These are phyloP conservation scores for Daldinia bambusicola DNA, from an alignment of 495 filamentous ascomycete species.

Conservation along the genomic window DNA sequence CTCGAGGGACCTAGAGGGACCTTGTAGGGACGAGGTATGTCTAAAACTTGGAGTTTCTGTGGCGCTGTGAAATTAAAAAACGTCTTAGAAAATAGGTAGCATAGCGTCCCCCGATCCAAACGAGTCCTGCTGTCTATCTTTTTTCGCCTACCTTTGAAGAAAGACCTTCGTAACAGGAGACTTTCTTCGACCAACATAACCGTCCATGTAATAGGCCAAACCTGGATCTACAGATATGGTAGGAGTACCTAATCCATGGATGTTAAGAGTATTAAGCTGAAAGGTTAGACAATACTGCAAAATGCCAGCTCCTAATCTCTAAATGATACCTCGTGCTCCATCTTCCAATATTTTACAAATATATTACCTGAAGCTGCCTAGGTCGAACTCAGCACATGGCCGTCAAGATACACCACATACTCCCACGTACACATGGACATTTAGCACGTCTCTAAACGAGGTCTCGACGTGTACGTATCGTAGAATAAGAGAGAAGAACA, in stretches of 20 bases:
- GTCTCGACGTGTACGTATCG: background rate
- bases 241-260: no score
- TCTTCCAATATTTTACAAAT: background rate
- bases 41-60: constrained; percentile 14
- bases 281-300: constrained; percentile 21
- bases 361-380: background rate
- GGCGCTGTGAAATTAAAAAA: constrained; percentile 6
- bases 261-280: background rate
- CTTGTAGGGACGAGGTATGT: constrained; percentile 14
- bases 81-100: background rate
- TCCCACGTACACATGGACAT: background rate
- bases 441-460: background rate
- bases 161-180: background rate
- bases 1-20: background rate
- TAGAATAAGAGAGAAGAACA: background rate
- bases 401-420: background rate
- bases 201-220: background rate
- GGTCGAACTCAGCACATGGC: background rate
- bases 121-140: constrained; percentile 6
- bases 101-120: background rate
- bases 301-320: constrained; percentile 2
- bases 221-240: no score
- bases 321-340: constrained; percentile 3
- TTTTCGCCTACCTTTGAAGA: background rate
- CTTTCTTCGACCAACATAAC: background rate